Evolutionary conservation across 208 protist species (phyloP), one percentile per base, ranked within the genome.

Genomic region (Acanthamoeba castellanii): DNA sequence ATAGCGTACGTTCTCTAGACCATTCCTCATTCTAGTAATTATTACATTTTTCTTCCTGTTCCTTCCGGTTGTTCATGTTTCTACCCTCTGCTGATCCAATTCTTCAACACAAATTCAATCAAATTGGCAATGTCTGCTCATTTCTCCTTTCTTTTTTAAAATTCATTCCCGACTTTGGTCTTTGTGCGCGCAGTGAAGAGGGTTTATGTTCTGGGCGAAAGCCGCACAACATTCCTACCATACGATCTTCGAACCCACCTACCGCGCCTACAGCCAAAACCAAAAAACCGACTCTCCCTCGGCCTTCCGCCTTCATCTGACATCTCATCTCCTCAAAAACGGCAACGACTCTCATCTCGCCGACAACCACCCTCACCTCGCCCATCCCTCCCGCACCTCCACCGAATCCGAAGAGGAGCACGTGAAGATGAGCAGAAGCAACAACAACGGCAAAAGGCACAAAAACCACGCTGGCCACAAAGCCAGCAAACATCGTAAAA

Each of bases 391-490:
- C 72, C 30, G 27, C 66, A 32, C 66, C 42, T 25, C 37, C 72
- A 81, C 72, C 72, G 72, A 47, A 47, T n/a, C 72, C 72, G 13
- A 9, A 27, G 37, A 50, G 5, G 37, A 81, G 9, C 16, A 42
- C 11, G 37, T 11, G 37, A 81, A 42, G 42, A 81, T 81, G 72
- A 81, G 72, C 72, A 81, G 72, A 81, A 81, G 30, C 25, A 81
- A 50, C 72, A 81, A 81, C 72, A 81, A 81, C 42, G 72, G 72
- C 72, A 81, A 81, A 81, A 42, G 72, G 42, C 72, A 81, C 72
- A 81, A 81, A 81, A 81, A 81, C 72, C 72, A 81, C 32, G 72
- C 72, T 81, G 72, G 72, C 72, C 72, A 81, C 72, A 81, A 81
- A 50, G 72, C 72, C 72, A 81, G 72, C 72, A 81, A 81, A 52